phyloP scores from a whole-genome alignment of 2,329 filamentous ascomycete species.

The Pseudogymnoascus sp. region DNA sequence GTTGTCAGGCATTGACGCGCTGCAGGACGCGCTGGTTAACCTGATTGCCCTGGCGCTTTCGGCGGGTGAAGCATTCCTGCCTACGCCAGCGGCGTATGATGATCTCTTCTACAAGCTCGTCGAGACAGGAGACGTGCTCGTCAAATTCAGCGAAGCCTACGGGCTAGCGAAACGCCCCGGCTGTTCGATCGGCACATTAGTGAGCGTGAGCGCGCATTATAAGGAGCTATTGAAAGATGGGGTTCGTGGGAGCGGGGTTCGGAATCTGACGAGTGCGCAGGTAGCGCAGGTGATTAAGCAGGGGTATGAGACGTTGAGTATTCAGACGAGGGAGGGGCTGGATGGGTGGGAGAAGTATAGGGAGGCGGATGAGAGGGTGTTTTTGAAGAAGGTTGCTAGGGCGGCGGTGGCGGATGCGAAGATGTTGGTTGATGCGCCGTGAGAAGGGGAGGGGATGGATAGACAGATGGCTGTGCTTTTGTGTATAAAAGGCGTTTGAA shows the following conservation, averaged over 20 bases:
- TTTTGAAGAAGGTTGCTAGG: slow-evolving; percentile 81
- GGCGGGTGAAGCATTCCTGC: slow-evolving; percentile 82
- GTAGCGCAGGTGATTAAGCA: slow-evolving; percentile 90
- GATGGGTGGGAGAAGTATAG: slow-evolving; percentile 80
- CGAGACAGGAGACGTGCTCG: slow-evolving; percentile 74
- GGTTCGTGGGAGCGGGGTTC: slow-evolving; percentile 42
- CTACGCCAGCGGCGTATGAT: slow-evolving; percentile 79
- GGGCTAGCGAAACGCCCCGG: slow-evolving; percentile 45
- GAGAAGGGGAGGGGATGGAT: not conserved
- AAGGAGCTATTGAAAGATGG: slow-evolving; percentile 65
- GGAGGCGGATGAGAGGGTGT: slow-evolving; percentile 73
- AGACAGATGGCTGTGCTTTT: not conserved
- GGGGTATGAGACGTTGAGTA: slow-evolving; percentile 89
- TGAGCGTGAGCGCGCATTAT: slow-evolving; percentile 79
- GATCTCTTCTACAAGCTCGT: slow-evolving; percentile 98
- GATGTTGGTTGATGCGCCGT: slow-evolving; percentile 17
- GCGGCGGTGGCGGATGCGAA: slow-evolving; percentile 65
- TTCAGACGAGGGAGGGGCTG: slow-evolving; percentile 78
- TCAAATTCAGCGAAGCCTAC: slow-evolving; percentile 76
- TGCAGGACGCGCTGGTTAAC: slow-evolving; percentile 72
- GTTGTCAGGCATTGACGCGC: slow-evolving; percentile 57
- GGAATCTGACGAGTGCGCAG: slow-evolving; percentile 70
- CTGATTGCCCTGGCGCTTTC: slow-evolving; percentile 77
- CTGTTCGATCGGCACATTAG: slow-evolving; percentile 74
- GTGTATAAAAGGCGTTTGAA: not conserved